Evolutionary conservation across 2,329 filamentous ascomycete genomes (phyloP).

Genomic region (Fusarium phyllophilum): DNA sequence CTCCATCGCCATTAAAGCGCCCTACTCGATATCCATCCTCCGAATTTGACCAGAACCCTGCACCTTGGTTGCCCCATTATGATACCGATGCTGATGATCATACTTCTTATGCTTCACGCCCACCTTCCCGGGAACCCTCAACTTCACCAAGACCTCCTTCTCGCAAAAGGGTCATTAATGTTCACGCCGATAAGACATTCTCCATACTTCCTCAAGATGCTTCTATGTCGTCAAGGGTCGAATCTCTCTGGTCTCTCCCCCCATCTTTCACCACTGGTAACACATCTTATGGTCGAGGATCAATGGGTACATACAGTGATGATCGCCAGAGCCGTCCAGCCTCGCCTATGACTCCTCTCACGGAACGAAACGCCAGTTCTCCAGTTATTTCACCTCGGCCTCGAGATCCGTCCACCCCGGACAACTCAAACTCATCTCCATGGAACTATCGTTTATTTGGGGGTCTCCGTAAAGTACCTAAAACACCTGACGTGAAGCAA

Average conservation of each 20-base stretch:
- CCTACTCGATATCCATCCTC: slow-evolving; percentile 29
- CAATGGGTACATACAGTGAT: slow-evolving; percentile 59
- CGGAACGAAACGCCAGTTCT: slow-evolving; percentile 50
- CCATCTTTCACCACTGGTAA: slow-evolving; percentile 58
- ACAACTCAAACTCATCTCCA: slow-evolving; percentile 50
- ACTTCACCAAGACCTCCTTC: slow-evolving; percentile 45
- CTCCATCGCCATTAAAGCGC: slow-evolving; percentile 35
- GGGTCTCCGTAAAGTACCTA: slow-evolving; percentile 62
- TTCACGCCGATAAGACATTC: slow-evolving; percentile 69
- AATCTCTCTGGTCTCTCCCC: slow-evolving; percentile 53
- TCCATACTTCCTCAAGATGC: slow-evolving; percentile 56
- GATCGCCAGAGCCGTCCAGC: slow-evolving; percentile 59
- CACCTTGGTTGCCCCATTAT: slow-evolving; percentile 36
- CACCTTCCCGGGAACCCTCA: slow-evolving; percentile 34
- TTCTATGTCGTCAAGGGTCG: slow-evolving; percentile 44
- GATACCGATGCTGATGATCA: slow-evolving; percentile 35
- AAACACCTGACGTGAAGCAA: slow-evolving; percentile 53
- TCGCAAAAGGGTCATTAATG: slow-evolving; percentile 55
- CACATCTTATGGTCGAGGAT: slow-evolving; percentile 60
- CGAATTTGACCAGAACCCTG: slow-evolving; percentile 27
- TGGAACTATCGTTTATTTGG: slow-evolving; percentile 66
- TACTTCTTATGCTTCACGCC: slow-evolving; percentile 29
- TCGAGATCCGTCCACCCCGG: slow-evolving; percentile 27
- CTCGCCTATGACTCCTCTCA: slow-evolving; percentile 60
- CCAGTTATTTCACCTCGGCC: slow-evolving; percentile 29